Evolutionary conservation across 1,284 basidiomycete genomes (phyloP).

Genomic region (Puccinia triticina): DNA sequence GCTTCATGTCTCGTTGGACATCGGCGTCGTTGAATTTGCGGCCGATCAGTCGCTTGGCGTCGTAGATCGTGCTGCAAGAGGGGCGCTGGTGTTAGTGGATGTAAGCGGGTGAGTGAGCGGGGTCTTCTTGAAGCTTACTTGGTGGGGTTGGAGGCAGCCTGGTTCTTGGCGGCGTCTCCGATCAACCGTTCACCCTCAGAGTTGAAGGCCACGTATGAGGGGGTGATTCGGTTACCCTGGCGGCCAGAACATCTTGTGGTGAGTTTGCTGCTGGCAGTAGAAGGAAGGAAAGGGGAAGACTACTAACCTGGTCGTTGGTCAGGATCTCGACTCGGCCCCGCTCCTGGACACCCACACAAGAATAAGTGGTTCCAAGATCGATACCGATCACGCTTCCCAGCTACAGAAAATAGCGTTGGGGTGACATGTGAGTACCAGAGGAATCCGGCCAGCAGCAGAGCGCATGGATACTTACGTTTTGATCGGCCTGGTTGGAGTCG

Average conservation of each 20-base stretch:
- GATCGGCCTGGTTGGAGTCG: not conserved
- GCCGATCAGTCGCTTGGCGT: conserved; percentile 91
- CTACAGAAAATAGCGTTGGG: not conserved
- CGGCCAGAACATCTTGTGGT: conserved; percentile 59
- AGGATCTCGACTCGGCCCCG: conserved; percentile 94
- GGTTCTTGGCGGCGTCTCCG: conserved; percentile 69
- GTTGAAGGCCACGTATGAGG: conserved; percentile 79
- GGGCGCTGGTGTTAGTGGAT: conserved; percentile 65
- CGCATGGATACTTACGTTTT: conserved; percentile 36
- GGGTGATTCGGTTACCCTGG: conserved; percentile 95
- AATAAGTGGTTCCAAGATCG: conserved; percentile 67
- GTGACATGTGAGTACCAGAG: too few species aligned
- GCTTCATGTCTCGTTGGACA: conserved; percentile 69
- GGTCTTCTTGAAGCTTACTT: too few species aligned
- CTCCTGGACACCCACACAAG: conserved; percentile 76
- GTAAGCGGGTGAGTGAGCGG: conserved; percentile 48
- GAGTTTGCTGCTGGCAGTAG: not conserved
- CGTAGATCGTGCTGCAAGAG: conserved; percentile 84
- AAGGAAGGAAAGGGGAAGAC: not conserved
- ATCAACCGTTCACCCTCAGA: conserved; percentile 81
- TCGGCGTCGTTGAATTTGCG: conserved; percentile 65
- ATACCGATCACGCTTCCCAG: conserved; percentile 62
- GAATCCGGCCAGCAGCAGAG: too few species aligned
- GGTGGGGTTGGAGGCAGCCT: conserved; percentile 65
- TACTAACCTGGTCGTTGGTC: conserved; percentile 69